Base-by-base conservation (phyloP, 73 alveolate genomes). In the Stentor roeselii region DNA sequence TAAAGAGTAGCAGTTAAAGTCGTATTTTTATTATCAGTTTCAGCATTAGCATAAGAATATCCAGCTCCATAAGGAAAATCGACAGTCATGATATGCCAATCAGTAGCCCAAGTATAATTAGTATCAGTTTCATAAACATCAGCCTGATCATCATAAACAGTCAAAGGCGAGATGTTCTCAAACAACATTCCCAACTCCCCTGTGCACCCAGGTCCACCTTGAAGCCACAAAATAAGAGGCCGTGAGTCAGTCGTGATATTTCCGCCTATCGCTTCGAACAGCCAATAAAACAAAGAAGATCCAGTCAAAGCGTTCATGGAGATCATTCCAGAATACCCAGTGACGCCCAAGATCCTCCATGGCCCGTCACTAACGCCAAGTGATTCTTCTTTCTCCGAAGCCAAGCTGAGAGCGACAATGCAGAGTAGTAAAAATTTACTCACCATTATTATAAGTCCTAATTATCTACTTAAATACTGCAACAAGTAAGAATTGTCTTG, bases 141-240 rank as follows among this genome's bases (percentile, higher is more conserved):
- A n/a, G n/a, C n/a, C n/a, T n/a, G n/a, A n/a, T n/a, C n/a, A n/a
- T n/a, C n/a, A n/a, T n/a, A n/a, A 32, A 67, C 32, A 32, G n/a
- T 60, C 84, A 60, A 86, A 2, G 98, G 98, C 3, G 96, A 96
- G n/a, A 92, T 92, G 76, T 93, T 84, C 83, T 93, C 98, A 58
- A 59, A 84, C 60, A 89, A 86, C 86, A 90, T 82, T 0, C 96
- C 96, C 41, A 76, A 78, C 37, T 89, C 89, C 0, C 94, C 86
- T 36, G 98, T 85, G 83, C 98, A 93, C 2, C 96, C 96, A 21
- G 98, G 98, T 27, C 98, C 98, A 32, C 98, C 98, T 39, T 91
- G 89, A 3, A 93, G 89, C 96, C 98, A 93, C 82, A 92, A 59
- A 21, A 93, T 93, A 31, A 92, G 86, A 30, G 95, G 59, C 31